Evolutionary conservation across 1,139 yeast species (phyloP), one percentile per base, ranked within the genome.

Genomic region (Scheffersomyces lignicola): DNA sequence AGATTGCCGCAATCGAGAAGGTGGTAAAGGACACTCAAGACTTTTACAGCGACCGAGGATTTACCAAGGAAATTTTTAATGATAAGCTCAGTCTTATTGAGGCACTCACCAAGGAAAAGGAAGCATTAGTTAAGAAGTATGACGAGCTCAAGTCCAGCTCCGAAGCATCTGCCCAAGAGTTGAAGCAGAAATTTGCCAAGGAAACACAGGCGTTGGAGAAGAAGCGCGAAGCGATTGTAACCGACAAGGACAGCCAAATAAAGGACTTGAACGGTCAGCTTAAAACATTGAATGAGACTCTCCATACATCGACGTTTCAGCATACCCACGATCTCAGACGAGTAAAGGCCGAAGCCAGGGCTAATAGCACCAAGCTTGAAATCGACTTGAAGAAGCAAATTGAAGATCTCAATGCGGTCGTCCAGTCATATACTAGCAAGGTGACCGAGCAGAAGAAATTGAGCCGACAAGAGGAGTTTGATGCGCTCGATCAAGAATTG

Each of bases 401-500:
- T n/a, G n/a, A n/a, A n/a, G n/a, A n/a, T n/a, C n/a, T n/a, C n/a
- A n/a, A n/a, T n/a, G n/a, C n/a, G n/a, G n/a, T n/a, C n/a, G n/a
- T n/a, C n/a, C n/a, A n/a, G n/a, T n/a, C n/a, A n/a, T n/a, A n/a
- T n/a, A n/a, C n/a, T n/a, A n/a, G n/a, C n/a, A n/a, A n/a, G n/a
- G n/a, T n/a, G n/a, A n/a, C n/a, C n/a, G n/a, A n/a, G n/a, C n/a
- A n/a, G n/a, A n/a, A n/a, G n/a, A n/a, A n/a, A n/a, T n/a, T n/a
- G n/a, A n/a, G n/a, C n/a, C n/a, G n/a, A n/a, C n/a, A n/a, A n/a
- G n/a, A n/a, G 11, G 33, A 24, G 18, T n/a, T 15, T 4, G 29
- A 31, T 12, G 22, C n/a, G 8, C 11, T 69, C 73, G 4, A 86
- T 87, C 29, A 84, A 57, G 3, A 65, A 52, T 36, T 75, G 67